Evolutionary conservation across 2,329 filamentous ascomycete genomes (phyloP).

Genomic region (Aspergillus chevalieri): DNA sequence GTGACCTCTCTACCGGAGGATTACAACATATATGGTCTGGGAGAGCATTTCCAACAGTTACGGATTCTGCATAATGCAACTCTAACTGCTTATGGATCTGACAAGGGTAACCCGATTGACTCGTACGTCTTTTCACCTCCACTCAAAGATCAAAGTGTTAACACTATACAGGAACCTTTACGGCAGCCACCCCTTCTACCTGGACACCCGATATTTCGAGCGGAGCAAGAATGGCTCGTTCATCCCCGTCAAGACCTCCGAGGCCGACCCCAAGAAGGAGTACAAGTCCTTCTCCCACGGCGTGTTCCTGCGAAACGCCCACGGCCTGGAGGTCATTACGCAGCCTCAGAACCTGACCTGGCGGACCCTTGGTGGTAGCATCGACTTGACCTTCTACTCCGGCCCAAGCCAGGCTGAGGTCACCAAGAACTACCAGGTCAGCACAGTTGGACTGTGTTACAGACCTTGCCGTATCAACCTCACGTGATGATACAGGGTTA

Average conservation of each 20-base stretch:
- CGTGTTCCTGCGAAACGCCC: conserved; percentile 69
- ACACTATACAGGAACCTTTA: conserved; percentile 55
- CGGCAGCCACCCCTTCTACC: conserved; percentile 69
- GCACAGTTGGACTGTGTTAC: conserved; percentile 60
- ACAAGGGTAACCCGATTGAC: conserved; percentile 54
- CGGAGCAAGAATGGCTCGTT: conserved; percentile 45
- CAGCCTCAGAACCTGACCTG: conserved; percentile 61
- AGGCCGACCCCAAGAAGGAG: conserved; percentile 46
- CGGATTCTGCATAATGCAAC: conserved; percentile 68
- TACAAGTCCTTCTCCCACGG: conserved; percentile 69
- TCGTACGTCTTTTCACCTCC: conserved; percentile 19
- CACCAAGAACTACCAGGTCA: conserved; percentile 63
- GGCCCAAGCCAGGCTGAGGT: conserved; percentile 64
- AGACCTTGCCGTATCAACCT: too few species aligned
- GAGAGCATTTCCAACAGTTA: conserved; percentile 65
- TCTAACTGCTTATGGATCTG: conserved; percentile 61
- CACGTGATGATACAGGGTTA: too few species aligned
- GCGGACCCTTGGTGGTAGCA: conserved; percentile 66
- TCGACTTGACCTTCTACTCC: conserved; percentile 74
- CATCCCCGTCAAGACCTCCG: conserved; percentile 49
- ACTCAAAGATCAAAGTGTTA: too few species aligned
- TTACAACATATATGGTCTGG: conserved; percentile 71
- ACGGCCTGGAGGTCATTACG: conserved; percentile 68
- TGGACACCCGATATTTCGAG: conserved; percentile 71
- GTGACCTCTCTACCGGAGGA: conserved; percentile 59